Conservation (phyloP, 1,284 basidiomycete species). For the Malassezia pachydermatis region DNA sequence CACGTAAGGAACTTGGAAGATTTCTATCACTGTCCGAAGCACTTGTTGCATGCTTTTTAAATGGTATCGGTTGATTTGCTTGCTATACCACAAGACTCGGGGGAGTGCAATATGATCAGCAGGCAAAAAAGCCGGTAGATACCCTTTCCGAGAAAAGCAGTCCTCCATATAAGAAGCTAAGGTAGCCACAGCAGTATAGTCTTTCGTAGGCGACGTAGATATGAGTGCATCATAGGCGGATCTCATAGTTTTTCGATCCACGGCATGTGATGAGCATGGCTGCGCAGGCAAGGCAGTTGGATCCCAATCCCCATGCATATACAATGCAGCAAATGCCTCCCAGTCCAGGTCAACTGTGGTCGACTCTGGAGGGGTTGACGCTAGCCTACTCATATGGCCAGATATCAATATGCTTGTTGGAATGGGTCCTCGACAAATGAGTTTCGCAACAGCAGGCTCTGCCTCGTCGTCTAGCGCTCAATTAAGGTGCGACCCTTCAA, state of each 20-base stretch:
- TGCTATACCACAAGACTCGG: constrained; percentile 1
- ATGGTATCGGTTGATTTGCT: background rate
- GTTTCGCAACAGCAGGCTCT: too few species aligned
- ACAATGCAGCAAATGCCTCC: background rate
- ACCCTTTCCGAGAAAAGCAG: background rate
- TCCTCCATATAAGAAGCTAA: background rate
- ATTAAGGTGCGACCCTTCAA: too few species aligned
- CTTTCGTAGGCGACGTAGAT: background rate
- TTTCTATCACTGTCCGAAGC: background rate
- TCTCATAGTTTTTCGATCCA: background rate
- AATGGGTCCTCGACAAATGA: too few species aligned
- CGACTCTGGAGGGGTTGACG: too few species aligned
- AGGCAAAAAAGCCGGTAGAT: constrained; percentile 1
- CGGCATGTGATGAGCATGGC: too few species aligned
- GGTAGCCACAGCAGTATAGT: background rate
- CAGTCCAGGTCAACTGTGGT: too few species aligned
- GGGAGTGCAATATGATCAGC: background rate
- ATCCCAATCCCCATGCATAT: constrained; percentile 3
- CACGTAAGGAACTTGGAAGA: background rate
- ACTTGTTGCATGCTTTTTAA: background rate
- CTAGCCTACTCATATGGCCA: too few species aligned
- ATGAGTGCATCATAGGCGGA: background rate
- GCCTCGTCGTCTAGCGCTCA: too few species aligned
- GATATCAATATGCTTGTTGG: too few species aligned
- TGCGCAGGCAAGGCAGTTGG: background rate